phyloP scores from a whole-genome alignment of 1,284 basidiomycete species.

The Tilletiopsis washingtonensis region DNA sequence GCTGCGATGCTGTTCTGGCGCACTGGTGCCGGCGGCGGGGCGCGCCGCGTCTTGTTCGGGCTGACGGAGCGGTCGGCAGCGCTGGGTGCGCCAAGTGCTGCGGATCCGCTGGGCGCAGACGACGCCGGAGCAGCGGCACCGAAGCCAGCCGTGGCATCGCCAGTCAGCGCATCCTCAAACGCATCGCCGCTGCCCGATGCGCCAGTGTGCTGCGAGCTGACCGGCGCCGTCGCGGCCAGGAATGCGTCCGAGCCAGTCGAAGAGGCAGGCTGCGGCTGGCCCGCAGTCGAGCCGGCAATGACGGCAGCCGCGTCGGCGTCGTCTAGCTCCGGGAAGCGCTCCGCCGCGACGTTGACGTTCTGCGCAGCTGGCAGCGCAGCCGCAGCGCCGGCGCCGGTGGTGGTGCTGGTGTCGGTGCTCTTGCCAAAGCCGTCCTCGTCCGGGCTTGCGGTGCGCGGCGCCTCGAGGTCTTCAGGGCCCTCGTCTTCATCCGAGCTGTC shows the following conservation, averaged over 20 bases:
- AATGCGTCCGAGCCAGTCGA: neutral
- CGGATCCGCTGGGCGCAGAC: neutral
- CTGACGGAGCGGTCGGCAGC: neutral
- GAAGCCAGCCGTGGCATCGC: neutral
- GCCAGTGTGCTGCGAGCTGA: conserved; percentile 3
- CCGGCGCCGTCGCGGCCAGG: neutral
- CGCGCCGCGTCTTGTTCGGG: conserved; percentile 27
- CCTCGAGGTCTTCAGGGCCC: conserved; percentile 32
- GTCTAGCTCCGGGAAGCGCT: conserved; percentile 12
- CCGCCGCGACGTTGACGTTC: conserved; percentile 5
- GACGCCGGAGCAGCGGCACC: neutral
- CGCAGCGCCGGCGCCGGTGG: conserved; percentile 5
- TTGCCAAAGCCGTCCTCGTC: conserved; percentile 2
- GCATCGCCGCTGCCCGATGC: conserved; percentile 5
- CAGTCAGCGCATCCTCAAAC: conserved; percentile 6
- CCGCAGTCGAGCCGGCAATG: neutral
- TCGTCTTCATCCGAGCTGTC: conserved; percentile 33
- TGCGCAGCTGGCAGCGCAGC: neutral
- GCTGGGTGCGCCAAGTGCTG: neutral
- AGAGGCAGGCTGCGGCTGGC: too few species aligned
- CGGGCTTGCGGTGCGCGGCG: neutral
- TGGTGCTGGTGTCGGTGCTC: conserved; percentile 2
- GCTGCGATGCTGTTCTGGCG: conserved; percentile 9
- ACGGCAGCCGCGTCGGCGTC: conserved; percentile 5
- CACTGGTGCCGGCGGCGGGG: conserved; percentile 34